Base-by-base conservation (phyloP, 176 grass and related monocot species). In the Areca catechu region DNA sequence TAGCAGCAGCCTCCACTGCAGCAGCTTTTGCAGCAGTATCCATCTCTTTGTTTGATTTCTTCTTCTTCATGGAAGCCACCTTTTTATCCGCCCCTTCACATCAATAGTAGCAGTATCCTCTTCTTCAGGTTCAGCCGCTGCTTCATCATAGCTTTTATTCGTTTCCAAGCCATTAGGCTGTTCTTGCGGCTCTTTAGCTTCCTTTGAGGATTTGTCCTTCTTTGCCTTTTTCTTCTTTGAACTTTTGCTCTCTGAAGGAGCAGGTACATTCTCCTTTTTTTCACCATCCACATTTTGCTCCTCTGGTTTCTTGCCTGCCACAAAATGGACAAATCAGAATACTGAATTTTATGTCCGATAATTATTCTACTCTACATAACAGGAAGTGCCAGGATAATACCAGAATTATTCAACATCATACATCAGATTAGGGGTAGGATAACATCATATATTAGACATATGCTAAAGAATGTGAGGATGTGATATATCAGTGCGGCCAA, bases 61-160 rank as follows among this genome's bases (percentile, higher is more conserved):
- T 97, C 66, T 91, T 97, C 78, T 85, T 97, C 80, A 74, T 76
- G 15, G 86, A 88, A 65, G 87, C 83, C 81, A 97, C 68, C 83
- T 97, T 97, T 97, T 97, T 64, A 97, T 37, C 37, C 92, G 84
- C 63, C 91, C 93, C 80, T 97, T 97, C 60, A 97, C 62, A 43
- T 88, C 93, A 57, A 85, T 69, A n/a, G 83, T 67, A 69, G 71
- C 14, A 9, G 86, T 71, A 60, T 81, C 78, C 56, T 74, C 86
- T 59, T 86, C 83, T 58, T 84, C 47, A 18, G 53, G 74, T 61
- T 84, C 93, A 57, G 60, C 87, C 54, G 50, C 76, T 16, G 43
- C 60, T 53, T 87, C 77, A 22, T 71, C 68, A 5, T 17, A 0
- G 65, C 24, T 65, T 20, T 49, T 61, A 51, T 81, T 65, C 19